phyloP scores from a whole-genome alignment of 306 rosid species.

The Fagus sylvatica region DNA sequence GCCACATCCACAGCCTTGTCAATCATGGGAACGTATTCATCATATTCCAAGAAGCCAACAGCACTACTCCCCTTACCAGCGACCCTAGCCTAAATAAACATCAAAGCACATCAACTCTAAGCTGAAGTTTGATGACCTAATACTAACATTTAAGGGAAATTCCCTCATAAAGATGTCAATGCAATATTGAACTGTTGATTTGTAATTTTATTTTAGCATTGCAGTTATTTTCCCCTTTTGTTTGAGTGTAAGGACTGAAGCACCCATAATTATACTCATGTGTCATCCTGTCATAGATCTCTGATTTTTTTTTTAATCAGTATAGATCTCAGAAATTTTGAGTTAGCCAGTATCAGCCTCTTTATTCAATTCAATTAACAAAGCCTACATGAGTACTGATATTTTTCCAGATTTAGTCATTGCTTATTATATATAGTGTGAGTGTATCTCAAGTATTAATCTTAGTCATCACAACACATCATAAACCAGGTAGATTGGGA shows the following conservation, averaged over 20 bases:
- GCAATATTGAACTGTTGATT: not conserved
- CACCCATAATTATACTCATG: not conserved
- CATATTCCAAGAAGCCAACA: conserved; percentile 50
- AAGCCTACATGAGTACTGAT: not conserved
- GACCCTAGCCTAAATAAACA: conserved; percentile 64
- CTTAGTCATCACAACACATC: not conserved
- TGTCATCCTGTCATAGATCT: not conserved
- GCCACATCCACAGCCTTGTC: conserved; percentile 78
- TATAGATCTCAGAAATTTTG: not conserved
- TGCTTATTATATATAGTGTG: not conserved
- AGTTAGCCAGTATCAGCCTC: not conserved
- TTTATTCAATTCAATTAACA: not conserved
- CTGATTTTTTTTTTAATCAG: not conserved
- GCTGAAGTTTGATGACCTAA: not conserved
- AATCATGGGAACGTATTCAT: conserved; percentile 78
- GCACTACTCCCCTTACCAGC: conserved; percentile 37
- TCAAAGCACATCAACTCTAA: conserved; percentile 16
- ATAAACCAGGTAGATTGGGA: not conserved
- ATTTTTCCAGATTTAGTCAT: not conserved
- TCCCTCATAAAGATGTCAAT: not conserved
- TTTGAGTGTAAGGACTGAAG: not conserved
- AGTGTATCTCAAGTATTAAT: not conserved
- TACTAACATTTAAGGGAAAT: not conserved
- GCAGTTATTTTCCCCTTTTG: not conserved
- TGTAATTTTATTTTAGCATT: not conserved